Percentiles rank a stretch among this genome's conserved stretches.
phyloP scores from a whole-genome alignment of 257 asterid species.

The Mitragyna speciosa region DNA sequence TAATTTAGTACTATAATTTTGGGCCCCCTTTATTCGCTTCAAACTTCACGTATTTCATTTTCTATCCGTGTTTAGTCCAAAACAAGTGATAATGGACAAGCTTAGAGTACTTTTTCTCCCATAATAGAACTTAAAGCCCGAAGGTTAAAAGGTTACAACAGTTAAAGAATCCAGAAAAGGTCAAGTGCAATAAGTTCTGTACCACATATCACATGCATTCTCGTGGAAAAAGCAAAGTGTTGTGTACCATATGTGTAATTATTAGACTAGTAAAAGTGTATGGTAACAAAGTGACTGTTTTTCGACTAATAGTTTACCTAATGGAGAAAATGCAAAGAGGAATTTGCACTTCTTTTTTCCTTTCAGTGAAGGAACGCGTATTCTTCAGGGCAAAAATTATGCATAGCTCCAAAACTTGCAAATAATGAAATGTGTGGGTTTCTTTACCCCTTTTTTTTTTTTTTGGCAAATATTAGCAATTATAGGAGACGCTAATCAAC shows the following conservation, averaged over 20 bases:
- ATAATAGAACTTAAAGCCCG: not conserved
- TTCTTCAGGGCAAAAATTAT: no score
- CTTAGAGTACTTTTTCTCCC: not conserved
- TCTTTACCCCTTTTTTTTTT: not conserved
- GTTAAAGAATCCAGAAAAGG: no score
- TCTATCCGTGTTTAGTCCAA: not conserved
- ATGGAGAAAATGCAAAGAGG: no score
- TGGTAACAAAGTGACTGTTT: no score
- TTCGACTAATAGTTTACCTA: not conserved
- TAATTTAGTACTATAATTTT: no score
- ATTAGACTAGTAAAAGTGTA: not conserved
- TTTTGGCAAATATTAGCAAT: not conserved
- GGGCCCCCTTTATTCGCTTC: no score
- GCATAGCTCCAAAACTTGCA: not conserved
- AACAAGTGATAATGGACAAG: not conserved
- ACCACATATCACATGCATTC: no score
- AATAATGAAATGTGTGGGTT: not conserved
- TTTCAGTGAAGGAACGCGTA: not conserved
- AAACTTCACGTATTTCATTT: not conserved
- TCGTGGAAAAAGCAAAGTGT: no score
- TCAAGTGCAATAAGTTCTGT: no score
- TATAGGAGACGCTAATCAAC: no score
- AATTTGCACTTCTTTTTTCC: not conserved
- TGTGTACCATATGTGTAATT: no score
- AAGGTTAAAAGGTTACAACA: no score